Conservation (phyloP, 1,139 yeast species). For the Zhuliangozyma blackwelliae region DNA sequence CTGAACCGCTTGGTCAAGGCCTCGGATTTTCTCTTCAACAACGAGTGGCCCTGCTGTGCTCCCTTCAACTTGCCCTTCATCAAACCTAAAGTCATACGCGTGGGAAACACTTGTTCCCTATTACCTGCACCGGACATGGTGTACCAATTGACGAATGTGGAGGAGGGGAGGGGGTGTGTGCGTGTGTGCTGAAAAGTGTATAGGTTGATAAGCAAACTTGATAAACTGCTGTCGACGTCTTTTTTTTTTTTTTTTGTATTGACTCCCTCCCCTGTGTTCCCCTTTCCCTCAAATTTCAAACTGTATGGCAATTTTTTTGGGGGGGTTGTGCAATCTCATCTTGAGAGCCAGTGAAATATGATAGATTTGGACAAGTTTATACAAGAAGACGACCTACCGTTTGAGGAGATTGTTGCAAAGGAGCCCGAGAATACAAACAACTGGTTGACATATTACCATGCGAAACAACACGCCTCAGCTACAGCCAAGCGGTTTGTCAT, state of each 20-base stretch:
- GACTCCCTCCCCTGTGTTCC: background rate
- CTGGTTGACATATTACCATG: conserved; percentile 54
- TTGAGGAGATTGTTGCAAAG: conserved; percentile 44
- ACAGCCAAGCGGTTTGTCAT: conserved; percentile 40
- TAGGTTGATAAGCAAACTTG: background rate
- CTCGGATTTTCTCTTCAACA: conserved; percentile 92
- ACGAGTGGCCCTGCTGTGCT: conserved; percentile 93
- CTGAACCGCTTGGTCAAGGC: conserved; percentile 95
- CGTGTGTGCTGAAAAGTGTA: background rate
- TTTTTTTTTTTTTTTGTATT: background rate
- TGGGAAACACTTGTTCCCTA: conserved; percentile 89
- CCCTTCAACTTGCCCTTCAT: conserved; percentile 97
- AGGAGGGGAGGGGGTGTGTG: background rate
- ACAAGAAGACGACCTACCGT: conserved; percentile 29
- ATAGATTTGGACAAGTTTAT: no score
- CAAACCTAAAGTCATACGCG: conserved; percentile 92
- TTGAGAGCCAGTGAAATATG: no score
- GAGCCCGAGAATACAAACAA: conserved; percentile 38
- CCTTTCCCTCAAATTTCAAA: background rate
- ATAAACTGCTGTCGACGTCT: background rate
- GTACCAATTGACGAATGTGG: background rate
- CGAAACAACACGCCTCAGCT: conserved; percentile 14
- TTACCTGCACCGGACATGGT: conserved; percentile 47
- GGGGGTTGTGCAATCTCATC: no score
- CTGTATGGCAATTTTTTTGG: no score